Evolutionary conservation across 2,329 filamentous ascomycete species (phyloP), one percentile per base, ranked within the genome.

Genomic region (Pseudogymnoascus sp.): DNA sequence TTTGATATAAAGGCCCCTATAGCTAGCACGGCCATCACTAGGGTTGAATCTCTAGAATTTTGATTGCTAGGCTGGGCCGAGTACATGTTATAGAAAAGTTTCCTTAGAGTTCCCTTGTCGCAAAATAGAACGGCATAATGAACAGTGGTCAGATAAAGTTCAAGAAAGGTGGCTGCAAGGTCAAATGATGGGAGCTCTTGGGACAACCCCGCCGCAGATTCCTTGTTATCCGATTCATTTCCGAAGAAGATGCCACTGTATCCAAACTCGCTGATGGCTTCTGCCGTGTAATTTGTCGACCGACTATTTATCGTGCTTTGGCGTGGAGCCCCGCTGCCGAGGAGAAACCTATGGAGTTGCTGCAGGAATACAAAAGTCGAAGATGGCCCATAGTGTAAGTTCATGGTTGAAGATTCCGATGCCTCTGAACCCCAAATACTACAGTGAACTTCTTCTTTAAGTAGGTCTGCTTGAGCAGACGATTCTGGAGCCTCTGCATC

Each of bases 311-410:
- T 60, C 54, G 59, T 58, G 33, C 54, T 44, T 40, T 62, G 35
- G 10, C 36, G 36, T 8, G 44, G 24, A 24, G 26, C 44, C n/a
- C 26, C 29, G 11, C 33, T 31, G 4, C 36, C 57, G 13, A 35
- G 35, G 35, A 62, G 60, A 60, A 62, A 62, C 11, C 31, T 13
- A 62, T 62, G 60, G 41, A 62, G 54, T 44, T 62, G 60, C 17
- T 62, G 60, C 2, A 62, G 54, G 54, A 62, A 62, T 1, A 44
- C 54, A 37, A 62, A 62, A 10, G 60, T 29, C 1, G 60, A 62
- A 33, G 60, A 62, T 41, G 60, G 54, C 13, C 60, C 60, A 41
- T 62, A 62, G 36, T 60, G 44, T n/a, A 62, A 24, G 17, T 62
- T 36, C 54, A 60, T 60, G 8, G 37, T 36, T 7, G 60, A 60